Percentiles rank a stretch among this genome's conserved stretches.
Evolutionary conservation across 345 rosid species (phyloP).

Genomic region (Pistacia vera): DNA sequence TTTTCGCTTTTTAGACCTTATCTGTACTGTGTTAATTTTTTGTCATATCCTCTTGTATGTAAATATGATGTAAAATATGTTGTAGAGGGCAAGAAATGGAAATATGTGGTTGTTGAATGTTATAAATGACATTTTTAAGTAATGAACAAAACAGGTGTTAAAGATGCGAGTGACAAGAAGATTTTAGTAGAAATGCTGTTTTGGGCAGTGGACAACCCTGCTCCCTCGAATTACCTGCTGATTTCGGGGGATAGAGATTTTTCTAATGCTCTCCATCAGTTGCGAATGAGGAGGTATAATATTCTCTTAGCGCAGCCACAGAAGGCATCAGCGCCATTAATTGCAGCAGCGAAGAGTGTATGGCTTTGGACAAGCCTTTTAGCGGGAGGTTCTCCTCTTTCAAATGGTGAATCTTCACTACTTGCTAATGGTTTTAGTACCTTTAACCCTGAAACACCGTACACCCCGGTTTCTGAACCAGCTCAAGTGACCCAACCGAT

Average conservation of each 20-base stretch:
- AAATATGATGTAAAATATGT: not conserved
- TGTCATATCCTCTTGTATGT: no score
- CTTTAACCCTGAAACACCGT: conserved; percentile 25
- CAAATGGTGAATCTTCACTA: conserved; percentile 42
- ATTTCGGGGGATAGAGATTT: conserved; percentile 94
- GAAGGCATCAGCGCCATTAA: conserved; percentile 66
- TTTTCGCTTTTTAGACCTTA: not conserved
- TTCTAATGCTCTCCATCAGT: conserved; percentile 89
- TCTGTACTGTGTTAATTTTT: not conserved
- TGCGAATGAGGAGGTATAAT: conserved; percentile 89
- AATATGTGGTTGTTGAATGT: not conserved
- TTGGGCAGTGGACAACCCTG: conserved; percentile 95
- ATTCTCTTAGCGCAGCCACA: conserved; percentile 87
- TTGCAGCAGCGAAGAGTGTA: conserved; percentile 82
- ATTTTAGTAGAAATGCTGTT: conserved; percentile 92
- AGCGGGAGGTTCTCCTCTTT: conserved; percentile 70
- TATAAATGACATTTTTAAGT: conserved; percentile 8
- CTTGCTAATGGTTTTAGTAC: conserved; percentile 35
- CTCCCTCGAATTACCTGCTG: conserved; percentile 83
- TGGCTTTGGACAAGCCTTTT: conserved; percentile 88
- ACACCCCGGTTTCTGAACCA: conserved; percentile 33
- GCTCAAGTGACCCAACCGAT: conserved; percentile 36
- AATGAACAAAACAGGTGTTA: conserved; percentile 58
- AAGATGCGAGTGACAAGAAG: conserved; percentile 98
- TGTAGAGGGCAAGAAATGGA: not conserved